Conservation (phyloP, 2,329 filamentous ascomycete genomes). For the Talaromyces sp. region DNA sequence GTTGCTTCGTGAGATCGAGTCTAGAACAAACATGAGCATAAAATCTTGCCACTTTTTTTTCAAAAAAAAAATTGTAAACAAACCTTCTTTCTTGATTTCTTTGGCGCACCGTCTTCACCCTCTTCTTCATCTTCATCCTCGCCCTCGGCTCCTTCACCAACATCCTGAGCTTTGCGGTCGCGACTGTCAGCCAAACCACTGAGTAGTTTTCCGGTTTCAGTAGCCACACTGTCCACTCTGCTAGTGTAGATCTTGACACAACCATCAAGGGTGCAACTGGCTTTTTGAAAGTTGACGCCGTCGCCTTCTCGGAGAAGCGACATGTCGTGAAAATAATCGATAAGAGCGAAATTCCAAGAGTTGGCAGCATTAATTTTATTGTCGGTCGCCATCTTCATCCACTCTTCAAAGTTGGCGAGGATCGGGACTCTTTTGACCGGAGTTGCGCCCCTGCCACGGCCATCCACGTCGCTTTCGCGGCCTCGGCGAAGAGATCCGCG, state of each 20-base stretch:
- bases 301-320: slow-evolving; percentile 92
- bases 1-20: slow-evolving; percentile 86
- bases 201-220: slow-evolving; percentile 89
- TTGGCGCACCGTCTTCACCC: slow-evolving; percentile 40
- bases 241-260: slow-evolving; percentile 99
- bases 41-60: neutral
- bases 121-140: slow-evolving; percentile 55
- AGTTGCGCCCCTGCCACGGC: slow-evolving; percentile 68
- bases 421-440: slow-evolving; percentile 95
- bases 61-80: neutral
- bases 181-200: slow-evolving; percentile 78
- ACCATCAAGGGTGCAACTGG: slow-evolving; percentile 92
- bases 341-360: slow-evolving; percentile 99
- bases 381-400: slow-evolving; percentile 99
- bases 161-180: slow-evolving; percentile 63
- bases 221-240: slow-evolving; percentile 94
- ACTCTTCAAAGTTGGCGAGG: slow-evolving; percentile 96
- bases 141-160: slow-evolving; percentile 56
- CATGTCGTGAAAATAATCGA: slow-evolving; percentile 99
- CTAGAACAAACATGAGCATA: slow-evolving; percentile 27
- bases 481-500: slow-evolving; percentile 28
- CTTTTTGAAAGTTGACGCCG: slow-evolving; percentile 96
- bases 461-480: slow-evolving; percentile 47
- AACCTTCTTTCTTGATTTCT: slow-evolving; percentile 67
- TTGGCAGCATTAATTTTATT: slow-evolving; percentile 98